Base-by-base conservation (phyloP, 371 early-diverging fungal species). In the Mucor racemosus region DNA sequence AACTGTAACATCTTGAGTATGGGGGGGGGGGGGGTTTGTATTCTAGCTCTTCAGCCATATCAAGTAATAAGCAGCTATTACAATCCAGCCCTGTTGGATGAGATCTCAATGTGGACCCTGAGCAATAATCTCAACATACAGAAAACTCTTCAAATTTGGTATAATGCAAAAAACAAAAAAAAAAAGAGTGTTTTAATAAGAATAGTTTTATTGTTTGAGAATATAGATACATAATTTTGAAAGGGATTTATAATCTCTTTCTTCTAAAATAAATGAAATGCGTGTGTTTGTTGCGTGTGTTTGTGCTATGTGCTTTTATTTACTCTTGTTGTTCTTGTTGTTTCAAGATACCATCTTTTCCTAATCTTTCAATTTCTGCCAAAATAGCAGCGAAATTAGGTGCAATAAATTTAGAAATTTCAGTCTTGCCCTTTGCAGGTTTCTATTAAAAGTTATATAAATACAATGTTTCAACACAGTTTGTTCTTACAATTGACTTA, bases 301-400 rank as follows among this genome's bases (percentile, higher is more conserved):
- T 8, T 36, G 36, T 36, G 46, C 26, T 35, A 35, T 36, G 9
- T 36, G 36, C 36, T 7, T 7, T 55, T 35, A 55, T 35, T 55
- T 55, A 55, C 56, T 55, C 56, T 55, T 55, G 33, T 40, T 58
- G 46, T n/a, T n/a, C n/a, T n/a, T n/a, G n/a, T n/a, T n/a, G n/a
- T n/a, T n/a, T n/a, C n/a, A 61, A 61, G 9, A 65, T 42, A 13
- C 62, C 62, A 41, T 68, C 40, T 21, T 62, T 57, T 5, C 62
- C 63, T 61, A 69, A 53, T 59, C 91, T 70, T 60, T 85, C 81
- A 66, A 92, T 86, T 73, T 92, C 95, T 7, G 84, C 81, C 19
- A 87, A 69, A 65, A 93, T 88, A 3, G 91, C 92, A 55, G 71
- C 74, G 59, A 85, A 80, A 67, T 93, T 92, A 15, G 90, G 88